phyloP scores from a whole-genome alignment of 768 basidiomycete genomes.

The Podaxis sp. region DNA sequence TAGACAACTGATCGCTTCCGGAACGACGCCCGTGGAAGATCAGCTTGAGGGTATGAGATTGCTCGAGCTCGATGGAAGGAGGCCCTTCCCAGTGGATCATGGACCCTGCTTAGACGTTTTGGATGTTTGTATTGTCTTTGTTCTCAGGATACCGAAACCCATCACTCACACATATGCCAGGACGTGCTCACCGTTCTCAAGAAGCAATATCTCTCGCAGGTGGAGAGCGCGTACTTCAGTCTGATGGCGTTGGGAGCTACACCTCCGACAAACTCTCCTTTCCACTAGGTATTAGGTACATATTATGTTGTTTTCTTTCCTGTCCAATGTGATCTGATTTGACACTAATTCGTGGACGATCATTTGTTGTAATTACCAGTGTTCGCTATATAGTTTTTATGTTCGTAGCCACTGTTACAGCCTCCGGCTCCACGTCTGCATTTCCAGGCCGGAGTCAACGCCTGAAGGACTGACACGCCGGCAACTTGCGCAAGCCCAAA shows the following conservation, averaged over 20 bases:
- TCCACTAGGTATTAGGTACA: neutral
- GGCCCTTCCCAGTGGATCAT: slow-evolving; percentile 77
- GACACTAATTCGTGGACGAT: too few species aligned
- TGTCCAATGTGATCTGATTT: too few species aligned
- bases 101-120: slow-evolving; percentile 60
- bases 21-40: slow-evolving; percentile 9
- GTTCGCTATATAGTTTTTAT: too few species aligned
- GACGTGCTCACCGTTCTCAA: slow-evolving; percentile 64
- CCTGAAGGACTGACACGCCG: too few species aligned
- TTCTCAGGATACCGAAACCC: neutral
- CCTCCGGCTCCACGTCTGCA: too few species aligned
- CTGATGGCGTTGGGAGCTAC: slow-evolving; percentile 50
- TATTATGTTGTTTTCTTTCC: too few species aligned
- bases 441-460: too few species aligned
- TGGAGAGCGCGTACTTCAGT: slow-evolving; percentile 57
- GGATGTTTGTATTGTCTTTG: slow-evolving; percentile 31
- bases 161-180: slow-evolving; percentile 25
- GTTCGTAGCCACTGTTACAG: too few species aligned
- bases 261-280: slow-evolving; percentile 1
- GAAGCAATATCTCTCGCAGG: slow-evolving; percentile 50
- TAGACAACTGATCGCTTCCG: neutral
- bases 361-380: too few species aligned
- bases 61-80: slow-evolving; percentile 80
- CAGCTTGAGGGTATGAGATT: slow-evolving; percentile 41
- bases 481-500: too few species aligned